A percentile compares a stretch with the other conserved stretches of the same genome.
These are phyloP conservation scores for Alternaria sp. DNA, from an alignment of 2,329 filamentous ascomycete species.

Conservation along the genomic window DNA sequence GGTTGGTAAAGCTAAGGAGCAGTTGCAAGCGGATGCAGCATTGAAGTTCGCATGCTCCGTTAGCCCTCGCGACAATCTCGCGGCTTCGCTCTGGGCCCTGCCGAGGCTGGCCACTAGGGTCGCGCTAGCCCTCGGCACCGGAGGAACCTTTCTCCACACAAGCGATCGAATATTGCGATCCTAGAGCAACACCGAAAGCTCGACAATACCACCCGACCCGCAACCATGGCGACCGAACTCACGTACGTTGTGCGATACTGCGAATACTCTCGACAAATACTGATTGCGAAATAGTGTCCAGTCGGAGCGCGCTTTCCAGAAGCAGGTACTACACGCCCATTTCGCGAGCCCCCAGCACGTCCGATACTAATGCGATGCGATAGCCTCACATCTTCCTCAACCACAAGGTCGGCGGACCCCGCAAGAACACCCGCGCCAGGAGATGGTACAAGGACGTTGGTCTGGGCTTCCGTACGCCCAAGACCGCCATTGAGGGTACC, in stretches of 20 bases:
- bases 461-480: constrained; percentile 98
- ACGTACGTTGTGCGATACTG: constrained; percentile 41
- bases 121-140: constrained; percentile 8
- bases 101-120: constrained; percentile 14
- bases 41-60: background rate
- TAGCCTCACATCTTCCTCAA: constrained; percentile 99
- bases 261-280: constrained; percentile 17
- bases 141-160: constrained; percentile 12
- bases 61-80: background rate
- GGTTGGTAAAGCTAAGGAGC: background rate
- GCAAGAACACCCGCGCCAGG: constrained; percentile 59
- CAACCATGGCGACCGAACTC: constrained; percentile 54
- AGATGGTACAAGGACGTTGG: constrained; percentile 99
- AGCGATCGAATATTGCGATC: constrained; percentile 21
- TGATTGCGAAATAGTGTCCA: constrained; percentile 80
- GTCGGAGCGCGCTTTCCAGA: constrained; percentile 99
- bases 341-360: constrained; percentile 16
- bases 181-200: constrained; percentile 26
- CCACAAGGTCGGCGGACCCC: constrained; percentile 81
- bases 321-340: constrained; percentile 54
- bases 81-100: constrained; percentile 5
- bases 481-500: constrained; percentile 96
- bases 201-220: constrained; percentile 45
- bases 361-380: constrained; percentile 41
- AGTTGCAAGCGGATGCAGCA: background rate